phyloP scores from a whole-genome alignment of 768 basidiomycete genomes.

The Fomitopsis pulvina region DNA sequence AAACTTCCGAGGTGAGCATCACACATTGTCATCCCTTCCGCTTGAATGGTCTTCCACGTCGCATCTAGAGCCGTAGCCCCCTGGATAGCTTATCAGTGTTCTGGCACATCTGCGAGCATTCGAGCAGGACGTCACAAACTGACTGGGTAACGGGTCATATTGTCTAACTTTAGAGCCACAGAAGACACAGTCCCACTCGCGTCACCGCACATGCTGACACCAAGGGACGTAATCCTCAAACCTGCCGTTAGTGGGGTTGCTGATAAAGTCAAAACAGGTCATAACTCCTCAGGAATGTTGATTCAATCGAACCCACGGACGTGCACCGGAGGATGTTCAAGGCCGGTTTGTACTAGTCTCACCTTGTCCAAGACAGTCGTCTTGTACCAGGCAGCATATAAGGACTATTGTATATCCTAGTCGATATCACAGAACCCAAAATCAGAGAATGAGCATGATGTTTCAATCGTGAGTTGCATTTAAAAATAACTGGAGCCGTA shows the following conservation, averaged over 20 bases:
- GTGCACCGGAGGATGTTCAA: neutral
- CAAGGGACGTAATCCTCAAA: conserved; percentile 27
- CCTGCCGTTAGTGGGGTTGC: conserved; percentile 30
- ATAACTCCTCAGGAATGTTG: conserved; percentile 73
- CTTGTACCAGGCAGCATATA: conserved; percentile 78
- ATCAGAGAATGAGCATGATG: neutral
- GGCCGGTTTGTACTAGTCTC: conserved; percentile 8
- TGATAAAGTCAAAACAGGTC: conserved; percentile 72
- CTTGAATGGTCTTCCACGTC: conserved; percentile 67
- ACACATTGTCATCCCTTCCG: conserved; percentile 67
- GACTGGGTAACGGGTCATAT: conserved; percentile 72
- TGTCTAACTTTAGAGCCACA: conserved; percentile 64
- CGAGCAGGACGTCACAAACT: conserved; percentile 28
- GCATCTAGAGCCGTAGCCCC: conserved; percentile 80
- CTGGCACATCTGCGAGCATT: conserved; percentile 8
- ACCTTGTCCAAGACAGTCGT: conserved; percentile 76
- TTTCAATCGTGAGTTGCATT: neutral
- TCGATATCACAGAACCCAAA: neutral
- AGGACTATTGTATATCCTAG: conserved; percentile 41
- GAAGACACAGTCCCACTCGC: conserved; percentile 79
- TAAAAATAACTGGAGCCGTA: no score
- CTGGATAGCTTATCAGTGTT: conserved; percentile 42
- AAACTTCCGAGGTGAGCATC: conserved; percentile 88
- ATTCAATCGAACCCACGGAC: conserved; percentile 49
- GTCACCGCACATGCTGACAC: conserved; percentile 59